Percentiles rank a stretch among this genome's conserved stretches.
Conservation (phyloP, 2,329 filamentous ascomycete genomes). For the Colletotrichum phormii region DNA sequence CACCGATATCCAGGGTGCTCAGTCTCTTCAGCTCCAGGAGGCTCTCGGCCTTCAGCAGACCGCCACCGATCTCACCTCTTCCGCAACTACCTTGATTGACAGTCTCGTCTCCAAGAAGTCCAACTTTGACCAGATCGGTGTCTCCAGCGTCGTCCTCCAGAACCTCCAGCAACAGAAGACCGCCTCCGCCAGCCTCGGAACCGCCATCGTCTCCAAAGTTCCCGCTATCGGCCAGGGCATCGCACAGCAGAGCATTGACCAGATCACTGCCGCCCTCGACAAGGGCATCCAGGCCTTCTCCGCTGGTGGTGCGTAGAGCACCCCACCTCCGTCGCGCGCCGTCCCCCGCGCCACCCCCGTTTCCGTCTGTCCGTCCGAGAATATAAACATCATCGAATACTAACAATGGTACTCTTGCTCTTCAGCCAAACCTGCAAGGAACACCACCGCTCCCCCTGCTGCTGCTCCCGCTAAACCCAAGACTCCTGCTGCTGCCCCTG, state of each 20-base stretch:
- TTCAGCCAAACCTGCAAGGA: conserved; percentile 18
- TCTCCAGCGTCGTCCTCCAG: conserved; percentile 39
- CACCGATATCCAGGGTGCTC: conserved; percentile 41
- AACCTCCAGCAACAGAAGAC: conserved; percentile 41
- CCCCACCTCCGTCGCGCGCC: conserved; percentile 17
- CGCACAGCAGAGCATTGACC: conserved; percentile 41
- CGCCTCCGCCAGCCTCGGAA: conserved; percentile 35
- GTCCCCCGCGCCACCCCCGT: not conserved
- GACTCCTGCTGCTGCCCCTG: not conserved
- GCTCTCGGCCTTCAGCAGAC: conserved; percentile 39
- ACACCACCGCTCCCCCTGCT: conserved; percentile 8
- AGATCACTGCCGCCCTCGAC: conserved; percentile 40
- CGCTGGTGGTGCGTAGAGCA: conserved; percentile 30
- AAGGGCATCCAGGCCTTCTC: conserved; percentile 38
- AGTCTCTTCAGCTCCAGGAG: conserved; percentile 40
- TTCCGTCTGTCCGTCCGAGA: not conserved
- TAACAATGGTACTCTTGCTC: conserved; percentile 8
- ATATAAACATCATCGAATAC: not conserved
- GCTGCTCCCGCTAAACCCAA: conserved; percentile 8
- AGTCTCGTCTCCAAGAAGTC: conserved; percentile 42
- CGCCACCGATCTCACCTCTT: conserved; percentile 37
- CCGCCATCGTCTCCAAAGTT: conserved; percentile 42
- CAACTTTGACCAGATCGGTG: conserved; percentile 41
- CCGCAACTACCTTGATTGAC: conserved; percentile 37
- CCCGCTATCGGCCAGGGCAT: conserved; percentile 43